A percentile compares a stretch with the other conserved stretches of the same genome.
Evolutionary conservation across 2,329 filamentous ascomycete species (phyloP).

Genomic region (Xylaria hypoxylon): DNA sequence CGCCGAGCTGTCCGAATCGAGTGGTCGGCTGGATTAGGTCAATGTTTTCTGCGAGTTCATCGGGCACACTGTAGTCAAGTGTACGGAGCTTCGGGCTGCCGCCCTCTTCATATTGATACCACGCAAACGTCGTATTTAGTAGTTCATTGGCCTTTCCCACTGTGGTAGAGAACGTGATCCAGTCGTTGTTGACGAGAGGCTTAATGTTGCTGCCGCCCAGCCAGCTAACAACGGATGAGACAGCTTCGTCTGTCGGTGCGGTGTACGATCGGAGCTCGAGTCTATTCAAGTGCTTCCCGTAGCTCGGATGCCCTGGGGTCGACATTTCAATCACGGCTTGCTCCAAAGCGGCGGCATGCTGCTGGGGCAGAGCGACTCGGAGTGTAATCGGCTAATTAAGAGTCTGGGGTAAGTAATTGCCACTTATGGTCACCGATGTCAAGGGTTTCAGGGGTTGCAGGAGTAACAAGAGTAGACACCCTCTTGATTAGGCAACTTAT

Average conservation of each 20-base stretch:
- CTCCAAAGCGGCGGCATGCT: constrained; percentile 54
- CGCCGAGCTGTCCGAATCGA: constrained; percentile 58
- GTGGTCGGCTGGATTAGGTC: constrained; percentile 64
- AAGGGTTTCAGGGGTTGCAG: no score
- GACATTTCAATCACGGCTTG: constrained; percentile 61
- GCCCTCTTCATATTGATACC: constrained; percentile 57
- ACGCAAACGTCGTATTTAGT: constrained; percentile 59
- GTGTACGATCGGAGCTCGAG: constrained; percentile 63
- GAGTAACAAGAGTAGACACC: no score
- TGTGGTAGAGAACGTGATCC: constrained; percentile 58
- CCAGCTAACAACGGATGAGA: constrained; percentile 59
- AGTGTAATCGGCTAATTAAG: constrained; percentile 39
- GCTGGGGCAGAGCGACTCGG: constrained; percentile 45
- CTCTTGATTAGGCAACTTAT: no score
- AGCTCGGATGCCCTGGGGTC: constrained; percentile 59
- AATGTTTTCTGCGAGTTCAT: constrained; percentile 55
- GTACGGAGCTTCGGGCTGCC: constrained; percentile 56
- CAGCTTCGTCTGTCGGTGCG: constrained; percentile 55
- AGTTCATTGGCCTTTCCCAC: constrained; percentile 58
- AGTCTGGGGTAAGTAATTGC: no score
- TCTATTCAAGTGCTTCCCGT: constrained; percentile 62
- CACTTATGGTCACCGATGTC: no score
- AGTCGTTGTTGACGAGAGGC: constrained; percentile 53
- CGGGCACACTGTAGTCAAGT: constrained; percentile 51
- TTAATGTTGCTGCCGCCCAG: constrained; percentile 55